Conservation (phyloP, 1,139 yeast genomes). For the Taphrina populina region DNA sequence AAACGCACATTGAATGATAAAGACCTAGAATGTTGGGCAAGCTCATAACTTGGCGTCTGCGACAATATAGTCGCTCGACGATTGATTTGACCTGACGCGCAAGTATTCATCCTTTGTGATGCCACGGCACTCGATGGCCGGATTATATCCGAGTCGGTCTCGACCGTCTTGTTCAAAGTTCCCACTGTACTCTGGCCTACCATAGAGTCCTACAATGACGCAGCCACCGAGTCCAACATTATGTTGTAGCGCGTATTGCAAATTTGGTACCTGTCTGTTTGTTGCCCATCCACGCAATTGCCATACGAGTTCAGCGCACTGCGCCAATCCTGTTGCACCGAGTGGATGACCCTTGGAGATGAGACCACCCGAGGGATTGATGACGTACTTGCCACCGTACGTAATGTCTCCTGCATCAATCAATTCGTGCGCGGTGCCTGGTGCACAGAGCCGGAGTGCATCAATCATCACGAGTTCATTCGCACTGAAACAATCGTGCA, state of each 20-base stretch:
- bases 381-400: conserved; percentile 43
- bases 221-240: conserved; percentile 41
- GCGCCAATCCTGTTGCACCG: conserved; percentile 45
- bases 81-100: conserved; percentile 10
- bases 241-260: conserved; percentile 42
- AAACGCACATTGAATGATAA: too few relatives aligned
- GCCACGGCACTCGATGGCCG: conserved; percentile 43
- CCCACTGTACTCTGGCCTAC: conserved; percentile 24
- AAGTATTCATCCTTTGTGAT: conserved; percentile 37
- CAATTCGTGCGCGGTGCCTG: conserved; percentile 42
- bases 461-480: conserved; percentile 43
- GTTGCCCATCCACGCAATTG: conserved; percentile 44
- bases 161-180: conserved; percentile 40
- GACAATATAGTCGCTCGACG: conserved; percentile 14
- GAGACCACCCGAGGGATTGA: conserved; percentile 44
- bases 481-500: conserved; percentile 44
- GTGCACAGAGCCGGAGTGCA: conserved; percentile 42
- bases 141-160: conserved; percentile 42
- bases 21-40: too few relatives aligned
- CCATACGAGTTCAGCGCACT: conserved; percentile 44
- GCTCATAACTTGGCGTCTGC: conserved; percentile 27
- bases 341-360: conserved; percentile 44
- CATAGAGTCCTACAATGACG: conserved; percentile 27
- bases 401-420: conserved; percentile 43
- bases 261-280: conserved; percentile 42